Conservation (phyloP, 2,329 filamentous ascomycete species). For the Talaromyces sp. region DNA sequence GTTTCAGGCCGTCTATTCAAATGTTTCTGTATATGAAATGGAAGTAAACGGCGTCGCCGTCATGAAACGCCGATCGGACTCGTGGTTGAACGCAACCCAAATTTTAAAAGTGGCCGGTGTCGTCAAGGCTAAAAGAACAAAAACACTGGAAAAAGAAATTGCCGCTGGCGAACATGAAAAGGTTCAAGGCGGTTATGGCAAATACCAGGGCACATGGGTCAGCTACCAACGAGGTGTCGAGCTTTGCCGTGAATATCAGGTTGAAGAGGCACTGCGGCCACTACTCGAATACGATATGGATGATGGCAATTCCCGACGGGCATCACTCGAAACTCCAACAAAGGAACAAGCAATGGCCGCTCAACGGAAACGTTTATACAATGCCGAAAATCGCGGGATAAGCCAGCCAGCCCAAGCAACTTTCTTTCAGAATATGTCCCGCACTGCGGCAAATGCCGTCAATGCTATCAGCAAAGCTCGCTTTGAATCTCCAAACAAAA, state of each 20-base stretch:
- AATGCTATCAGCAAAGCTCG: conserved; percentile 95
- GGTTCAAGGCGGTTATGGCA: conserved; percentile 96
- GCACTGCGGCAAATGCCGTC: conserved; percentile 86
- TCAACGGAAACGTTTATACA: conserved; percentile 88
- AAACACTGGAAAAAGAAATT: conserved; percentile 97
- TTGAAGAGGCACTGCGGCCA: conserved; percentile 48
- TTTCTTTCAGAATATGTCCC: conserved; percentile 96
- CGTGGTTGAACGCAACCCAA: conserved; percentile 96
- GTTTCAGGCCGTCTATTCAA: conserved; percentile 80
- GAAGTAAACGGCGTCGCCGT: conserved; percentile 89
- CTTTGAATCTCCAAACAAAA: conserved; percentile 77
- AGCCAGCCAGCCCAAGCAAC: conserved; percentile 68
- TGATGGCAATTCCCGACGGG: conserved; percentile 63
- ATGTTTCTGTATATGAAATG: conserved; percentile 97
- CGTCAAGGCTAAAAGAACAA: conserved; percentile 95
- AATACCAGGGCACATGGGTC: conserved; percentile 99
- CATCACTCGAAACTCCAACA: conserved; percentile 85
- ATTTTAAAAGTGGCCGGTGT: conserved; percentile 97
- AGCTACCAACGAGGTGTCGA: conserved; percentile 87
- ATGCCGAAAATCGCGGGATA: conserved; percentile 66
- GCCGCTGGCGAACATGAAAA: conserved; percentile 96
- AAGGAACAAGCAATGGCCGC: conserved; percentile 99
- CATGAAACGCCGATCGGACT: conserved; percentile 92
- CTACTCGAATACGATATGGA: conserved; percentile 51
- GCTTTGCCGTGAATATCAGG: conserved; percentile 74